Percentiles rank a stretch among this genome's conserved stretches.
phyloP scores from a whole-genome alignment of 495 filamentous ascomycete species.

The Penicillium samsonianum region DNA sequence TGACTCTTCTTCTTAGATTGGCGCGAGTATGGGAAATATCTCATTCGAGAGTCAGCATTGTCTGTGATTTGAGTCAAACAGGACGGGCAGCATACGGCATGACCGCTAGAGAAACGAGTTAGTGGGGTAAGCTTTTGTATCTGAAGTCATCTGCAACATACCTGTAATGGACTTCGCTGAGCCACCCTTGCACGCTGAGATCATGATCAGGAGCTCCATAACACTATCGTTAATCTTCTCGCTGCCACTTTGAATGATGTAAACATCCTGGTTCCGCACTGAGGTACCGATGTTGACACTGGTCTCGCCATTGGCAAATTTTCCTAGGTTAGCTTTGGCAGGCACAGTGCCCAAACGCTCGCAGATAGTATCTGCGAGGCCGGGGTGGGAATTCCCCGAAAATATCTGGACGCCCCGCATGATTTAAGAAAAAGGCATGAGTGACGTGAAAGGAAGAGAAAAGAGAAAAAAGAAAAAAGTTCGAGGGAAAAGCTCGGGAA shows the following conservation, averaged over 20 bases:
- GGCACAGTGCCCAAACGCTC: conserved; percentile 66
- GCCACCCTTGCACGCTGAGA: conserved; percentile 95
- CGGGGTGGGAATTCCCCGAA: conserved; percentile 68
- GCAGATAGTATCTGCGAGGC: conserved; percentile 70
- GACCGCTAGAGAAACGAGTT: conserved; percentile 63
- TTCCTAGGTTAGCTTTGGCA: conserved; percentile 64
- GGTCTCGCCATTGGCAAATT: conserved; percentile 91
- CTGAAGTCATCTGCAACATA: conserved; percentile 44
- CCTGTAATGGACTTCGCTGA: conserved; percentile 97
- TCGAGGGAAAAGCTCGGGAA: conserved; percentile 23
- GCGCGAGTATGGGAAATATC: conserved; percentile 96
- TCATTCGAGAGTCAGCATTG: conserved; percentile 51
- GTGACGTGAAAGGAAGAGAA: conserved; percentile 20
- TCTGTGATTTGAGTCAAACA: conserved; percentile 33
- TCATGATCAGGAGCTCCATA: conserved; percentile 98
- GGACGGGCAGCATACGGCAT: conserved; percentile 65
- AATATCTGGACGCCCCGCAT: conserved; percentile 75
- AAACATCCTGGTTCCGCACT: conserved; percentile 96
- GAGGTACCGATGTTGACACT: conserved; percentile 91
- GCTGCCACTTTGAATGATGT: conserved; percentile 97
- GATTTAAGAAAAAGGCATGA: conserved; percentile 16
- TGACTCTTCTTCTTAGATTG: conserved; percentile 99
- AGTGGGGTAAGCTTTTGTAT: conserved; percentile 24
- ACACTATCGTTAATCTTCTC: conserved; percentile 96
- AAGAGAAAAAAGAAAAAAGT: conserved; percentile 19